Percentiles rank a stretch among this genome's conserved stretches.
Conservation (phyloP, 306 rosid genomes). For the Rosa chinensis region DNA sequence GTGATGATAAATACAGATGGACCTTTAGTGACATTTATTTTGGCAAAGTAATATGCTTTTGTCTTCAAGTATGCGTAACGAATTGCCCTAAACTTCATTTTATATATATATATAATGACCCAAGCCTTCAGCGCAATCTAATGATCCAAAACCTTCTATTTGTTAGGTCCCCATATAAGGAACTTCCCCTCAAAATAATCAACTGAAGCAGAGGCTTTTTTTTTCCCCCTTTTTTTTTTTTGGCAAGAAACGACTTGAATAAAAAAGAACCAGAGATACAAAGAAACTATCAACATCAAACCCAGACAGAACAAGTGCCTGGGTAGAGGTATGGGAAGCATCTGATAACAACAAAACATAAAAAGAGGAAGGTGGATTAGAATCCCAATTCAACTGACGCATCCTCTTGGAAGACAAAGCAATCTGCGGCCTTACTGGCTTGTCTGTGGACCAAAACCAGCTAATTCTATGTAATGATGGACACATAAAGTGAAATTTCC, state of each 20-base stretch:
- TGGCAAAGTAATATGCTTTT: background rate
- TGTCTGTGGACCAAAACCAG: background rate
- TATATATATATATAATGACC: too few species aligned
- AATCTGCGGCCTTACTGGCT: background rate
- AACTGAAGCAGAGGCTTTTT: background rate
- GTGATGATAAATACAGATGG: background rate
- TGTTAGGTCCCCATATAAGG: background rate
- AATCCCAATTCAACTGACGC: too few species aligned
- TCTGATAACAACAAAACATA: background rate
- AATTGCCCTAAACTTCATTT: too few species aligned
- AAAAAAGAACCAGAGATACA: too few species aligned
- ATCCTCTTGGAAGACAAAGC: too few species aligned
- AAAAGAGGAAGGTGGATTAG: background rate
- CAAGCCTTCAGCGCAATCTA: background rate
- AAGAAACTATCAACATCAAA: background rate
- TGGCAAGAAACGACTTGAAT: too few species aligned
- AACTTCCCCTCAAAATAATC: background rate
- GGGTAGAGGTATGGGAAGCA: background rate
- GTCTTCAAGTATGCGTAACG: background rate
- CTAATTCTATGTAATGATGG: background rate
- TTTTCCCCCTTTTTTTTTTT: too few species aligned
- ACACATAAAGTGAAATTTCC: background rate
- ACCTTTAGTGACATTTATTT: background rate
- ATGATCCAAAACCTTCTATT: background rate
- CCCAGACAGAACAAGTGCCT: background rate